Base-by-base conservation (phyloP, 768 basidiomycete species). In the Udeniomyces megalosporus region DNA sequence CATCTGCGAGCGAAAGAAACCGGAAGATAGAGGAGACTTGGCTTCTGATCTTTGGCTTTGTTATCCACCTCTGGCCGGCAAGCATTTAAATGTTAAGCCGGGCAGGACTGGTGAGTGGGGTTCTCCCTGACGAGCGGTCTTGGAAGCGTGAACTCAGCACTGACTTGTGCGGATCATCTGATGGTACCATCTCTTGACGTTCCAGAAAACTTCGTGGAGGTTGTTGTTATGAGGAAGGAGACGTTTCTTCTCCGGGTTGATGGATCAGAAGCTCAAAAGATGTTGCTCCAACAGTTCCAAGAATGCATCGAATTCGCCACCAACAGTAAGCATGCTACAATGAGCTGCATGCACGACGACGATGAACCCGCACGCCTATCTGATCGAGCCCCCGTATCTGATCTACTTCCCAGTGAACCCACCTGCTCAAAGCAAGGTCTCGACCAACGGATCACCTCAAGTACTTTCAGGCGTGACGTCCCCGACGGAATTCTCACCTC, bases 31-130 rank as follows among this genome's bases (percentile, higher is more conserved):
- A 54, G 71, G 69, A 1, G 66, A 70, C 49, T n/a, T n/a, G n/a
- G n/a, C n/a, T n/a, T n/a, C 84, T 5, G 89, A 95, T 70, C 85
- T 93, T 84, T 88, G 83, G 82, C 77, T 99, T 50, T 82, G 84
- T 67, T 99, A 95, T 76, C 95, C 95, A 20, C 95, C 95, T 4
- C 76, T 99, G 35, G 85, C 95, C 14, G 93, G 91, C 4, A 96
- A 93, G 71, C 91, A 95, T 68, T 77, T 99, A 58, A 79, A 80
- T 62, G 84, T 87, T 3, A 76, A 76, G 10, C 83, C 83, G 66
- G 77, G 88, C 81, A 64, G 61, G 53, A 68, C 71, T n/a, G 67
- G 70, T 66, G 50, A 68, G 72, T 53, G 4, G 28, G 2, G 3
- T 42, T 63, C 2, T 55, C 31, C n/a, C n/a, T n/a, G n/a, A n/a